Evolutionary conservation across 139 green algal genomes (phyloP).

Genomic region (Ettlia oleoabundans): DNA sequence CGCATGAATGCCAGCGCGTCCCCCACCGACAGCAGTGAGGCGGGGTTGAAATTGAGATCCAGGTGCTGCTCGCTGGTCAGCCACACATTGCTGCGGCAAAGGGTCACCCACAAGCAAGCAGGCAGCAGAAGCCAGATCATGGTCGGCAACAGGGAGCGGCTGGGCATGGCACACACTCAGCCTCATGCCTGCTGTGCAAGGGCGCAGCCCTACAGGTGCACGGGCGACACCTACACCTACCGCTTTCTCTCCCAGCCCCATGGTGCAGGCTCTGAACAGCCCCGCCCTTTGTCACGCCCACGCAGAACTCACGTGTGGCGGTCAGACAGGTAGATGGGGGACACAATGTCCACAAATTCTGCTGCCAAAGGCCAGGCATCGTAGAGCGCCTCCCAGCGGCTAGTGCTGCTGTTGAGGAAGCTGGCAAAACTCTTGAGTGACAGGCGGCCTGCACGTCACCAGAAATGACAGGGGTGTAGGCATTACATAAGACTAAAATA

Average conservation of each 20-base stretch:
- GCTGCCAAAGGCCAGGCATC: conserved; percentile 67
- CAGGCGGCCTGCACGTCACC: conserved; percentile 37
- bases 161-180: no score
- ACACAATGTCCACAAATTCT: conserved; percentile 60
- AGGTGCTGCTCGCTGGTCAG: conserved; percentile 68
- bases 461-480: no score
- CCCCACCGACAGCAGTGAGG: conserved; percentile 76
- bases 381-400: conserved; percentile 76
- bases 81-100: conserved; percentile 66
- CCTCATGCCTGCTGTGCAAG: no score
- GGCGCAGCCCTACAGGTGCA: no score
- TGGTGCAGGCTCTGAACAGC: not conserved
- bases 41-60: conserved; percentile 80
- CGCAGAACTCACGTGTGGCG: conserved; percentile 39
- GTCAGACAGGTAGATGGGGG: conserved; percentile 63
- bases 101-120: not conserved
- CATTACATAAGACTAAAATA: no score
- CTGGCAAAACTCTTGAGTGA: conserved; percentile 51
- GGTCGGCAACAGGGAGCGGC: no score
- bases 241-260: not conserved
- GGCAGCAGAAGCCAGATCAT: not conserved
- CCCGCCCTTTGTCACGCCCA: not conserved
- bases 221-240: no score
- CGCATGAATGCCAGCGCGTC: conserved; percentile 69
- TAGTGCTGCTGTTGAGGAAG: conserved; percentile 82